Base-by-base conservation (phyloP, 129 eudicot species). In the Helichrysum umbraculigerum region DNA sequence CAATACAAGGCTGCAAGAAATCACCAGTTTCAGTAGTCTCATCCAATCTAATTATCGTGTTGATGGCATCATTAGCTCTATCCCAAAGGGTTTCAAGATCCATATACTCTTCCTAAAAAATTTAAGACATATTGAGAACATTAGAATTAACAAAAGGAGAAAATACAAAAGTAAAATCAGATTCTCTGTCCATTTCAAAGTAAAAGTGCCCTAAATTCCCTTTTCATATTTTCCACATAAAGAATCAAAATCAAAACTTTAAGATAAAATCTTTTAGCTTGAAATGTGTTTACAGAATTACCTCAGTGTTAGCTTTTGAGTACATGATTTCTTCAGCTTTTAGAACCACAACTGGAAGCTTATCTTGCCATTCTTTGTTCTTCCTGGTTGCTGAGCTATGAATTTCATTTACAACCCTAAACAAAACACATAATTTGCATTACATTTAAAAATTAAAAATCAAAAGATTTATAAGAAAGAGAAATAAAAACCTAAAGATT, bases 241-340 rank as follows among this genome's bases (percentile, higher is more conserved):
- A 44, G 71, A 79, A 79, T 70, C 33, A 20, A 66, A 70, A 68
- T 75, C 52, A 75, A 75, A 65, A 17, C 80, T 34, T 76, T 34
- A 33, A 34, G 17, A 61, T 21, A 74, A 25, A 61, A 30, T 74
- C 70, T 74, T 60, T 74, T 61, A 54, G 29, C 6, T 41, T 41
- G 60, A 74, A 74, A 74, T 74, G 61, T 60, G 30, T 74, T 58
- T 41, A 60, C 58, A 71, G 30, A 51, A 35, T 22, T 66, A 94
- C 98, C 97, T 91, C 93, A 79, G 97, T 91, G 83, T 86, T 91
- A 76, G 98, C 98, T 80, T 94, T 94, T 47, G 98, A 94, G 78
- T 94, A 94, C 90, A 94, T 88, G 74, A 94, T 94, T 86, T 94
- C 98, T 80, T 94, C 98, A 72, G 92, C 98, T 89, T 78, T 94